phyloP scores from a whole-genome alignment of 2,329 filamentous ascomycete genomes.

The Cryoendolithus antarcticus region DNA sequence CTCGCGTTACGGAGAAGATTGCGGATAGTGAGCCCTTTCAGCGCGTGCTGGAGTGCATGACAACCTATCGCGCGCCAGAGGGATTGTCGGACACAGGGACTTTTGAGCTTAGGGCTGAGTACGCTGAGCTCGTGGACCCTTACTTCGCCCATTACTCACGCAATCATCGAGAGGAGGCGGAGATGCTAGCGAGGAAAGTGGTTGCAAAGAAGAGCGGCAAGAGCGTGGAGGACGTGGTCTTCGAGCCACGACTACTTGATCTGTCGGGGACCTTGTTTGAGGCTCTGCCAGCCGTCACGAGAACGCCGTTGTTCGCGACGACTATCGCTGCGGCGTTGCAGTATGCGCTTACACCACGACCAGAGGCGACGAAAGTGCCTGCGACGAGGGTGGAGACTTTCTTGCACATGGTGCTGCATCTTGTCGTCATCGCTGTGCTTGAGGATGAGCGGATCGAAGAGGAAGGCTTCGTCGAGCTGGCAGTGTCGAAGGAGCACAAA shows the following conservation, averaged over 20 bases:
- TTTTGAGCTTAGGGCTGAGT: conserved; percentile 81
- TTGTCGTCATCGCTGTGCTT: conserved; percentile 71
- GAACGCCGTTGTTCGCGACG: conserved; percentile 75
- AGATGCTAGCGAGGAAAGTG: conserved; percentile 75
- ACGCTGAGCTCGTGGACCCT: conserved; percentile 66
- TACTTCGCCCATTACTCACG: conserved; percentile 95
- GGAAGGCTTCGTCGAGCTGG: conserved; percentile 16
- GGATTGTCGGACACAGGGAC: conserved; percentile 85
- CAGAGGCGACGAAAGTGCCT: conserved; percentile 61
- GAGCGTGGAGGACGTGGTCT: conserved; percentile 70
- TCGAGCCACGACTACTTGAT: conserved; percentile 69
- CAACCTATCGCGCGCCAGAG: conserved; percentile 79
- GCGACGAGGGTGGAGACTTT: conserved; percentile 80
- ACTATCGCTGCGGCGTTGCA: conserved; percentile 79
- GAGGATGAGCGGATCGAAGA: conserved; percentile 35
- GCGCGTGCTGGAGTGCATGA: conserved; percentile 72
- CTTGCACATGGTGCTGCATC: conserved; percentile 78
- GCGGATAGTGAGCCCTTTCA: conserved; percentile 84
- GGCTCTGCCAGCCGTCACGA: conserved; percentile 65
- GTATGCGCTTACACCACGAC: conserved; percentile 60
- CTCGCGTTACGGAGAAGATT: conserved; percentile 76
- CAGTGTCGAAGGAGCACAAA: conserved; percentile 7
- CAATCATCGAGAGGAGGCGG: conserved; percentile 92
- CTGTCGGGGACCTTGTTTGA: conserved; percentile 69
- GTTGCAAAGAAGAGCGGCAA: conserved; percentile 81